Conservation (phyloP, 371 early-diverging fungal species). For the Apophysomyces variabilis region DNA sequence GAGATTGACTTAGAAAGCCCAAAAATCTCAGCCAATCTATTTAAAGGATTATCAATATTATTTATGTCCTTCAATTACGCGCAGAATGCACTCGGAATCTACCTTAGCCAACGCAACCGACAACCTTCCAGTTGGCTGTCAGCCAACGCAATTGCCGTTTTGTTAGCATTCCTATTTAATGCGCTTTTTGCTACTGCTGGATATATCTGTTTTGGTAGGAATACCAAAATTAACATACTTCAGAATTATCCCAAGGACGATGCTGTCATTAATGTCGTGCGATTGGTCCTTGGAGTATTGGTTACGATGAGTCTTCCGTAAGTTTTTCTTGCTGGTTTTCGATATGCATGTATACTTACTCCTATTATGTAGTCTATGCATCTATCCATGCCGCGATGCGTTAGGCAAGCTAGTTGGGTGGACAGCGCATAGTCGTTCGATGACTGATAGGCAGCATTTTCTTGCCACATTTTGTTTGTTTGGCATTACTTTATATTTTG, state of each 20-base stretch:
- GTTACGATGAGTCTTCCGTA: constrained; percentile 56
- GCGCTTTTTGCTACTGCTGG: constrained; percentile 57
- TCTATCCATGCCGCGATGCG: constrained; percentile 58
- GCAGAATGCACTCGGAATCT: constrained; percentile 58
- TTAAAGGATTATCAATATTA: constrained; percentile 54
- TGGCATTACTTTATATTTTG: constrained; percentile 40
- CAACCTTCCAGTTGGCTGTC: constrained; percentile 44
- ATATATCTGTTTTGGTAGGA: constrained; percentile 56
- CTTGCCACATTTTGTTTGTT: constrained; percentile 42
- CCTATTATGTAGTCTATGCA: constrained; percentile 28
- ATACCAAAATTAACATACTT: constrained; percentile 51
- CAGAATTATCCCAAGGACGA: constrained; percentile 57
- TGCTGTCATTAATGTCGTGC: constrained; percentile 49
- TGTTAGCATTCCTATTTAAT: constrained; percentile 48
- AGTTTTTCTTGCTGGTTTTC: constrained; percentile 21
- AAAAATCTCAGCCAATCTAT: constrained; percentile 23
- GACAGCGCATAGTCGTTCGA: constrained; percentile 27
- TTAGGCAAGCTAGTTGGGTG: constrained; percentile 48
- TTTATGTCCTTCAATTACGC: constrained; percentile 57
- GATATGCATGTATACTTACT: neutral
- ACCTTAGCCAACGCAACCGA: constrained; percentile 40
- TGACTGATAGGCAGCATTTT: constrained; percentile 46
- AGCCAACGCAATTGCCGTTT: constrained; percentile 41
- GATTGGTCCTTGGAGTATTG: constrained; percentile 47
- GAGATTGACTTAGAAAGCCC: constrained; percentile 45